Percentiles rank a stretch among this genome's conserved stretches.
Evolutionary conservation across 2,329 filamentous ascomycete species (phyloP).

Genomic region (Pyrenophora teres): DNA sequence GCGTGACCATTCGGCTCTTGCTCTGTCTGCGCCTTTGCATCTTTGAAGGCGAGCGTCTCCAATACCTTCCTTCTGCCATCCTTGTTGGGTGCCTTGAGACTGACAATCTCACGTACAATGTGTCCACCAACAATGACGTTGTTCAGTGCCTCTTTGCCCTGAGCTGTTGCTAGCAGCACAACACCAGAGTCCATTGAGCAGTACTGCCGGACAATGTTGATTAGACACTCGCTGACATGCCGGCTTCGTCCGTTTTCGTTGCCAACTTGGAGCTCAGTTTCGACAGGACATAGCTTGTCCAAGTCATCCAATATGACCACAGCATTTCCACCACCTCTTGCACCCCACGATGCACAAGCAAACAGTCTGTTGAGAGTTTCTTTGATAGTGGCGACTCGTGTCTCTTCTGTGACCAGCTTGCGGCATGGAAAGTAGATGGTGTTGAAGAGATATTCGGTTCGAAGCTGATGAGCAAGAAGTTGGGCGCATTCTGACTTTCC

Average conservation of each 20-base stretch:
- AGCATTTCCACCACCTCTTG: constrained; percentile 79
- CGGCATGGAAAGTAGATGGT: constrained; percentile 85
- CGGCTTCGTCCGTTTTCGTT: constrained; percentile 92
- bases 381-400: constrained; percentile 84
- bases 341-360: constrained; percentile 88
- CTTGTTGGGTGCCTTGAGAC: constrained; percentile 89
- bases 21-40: constrained; percentile 33
- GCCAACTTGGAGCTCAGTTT: constrained; percentile 91
- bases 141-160: constrained; percentile 90
- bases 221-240: constrained; percentile 88
- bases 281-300: constrained; percentile 88
- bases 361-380: constrained; percentile 84
- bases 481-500: constrained; percentile 86
- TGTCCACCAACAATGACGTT: constrained; percentile 89
- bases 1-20: constrained; percentile 36
- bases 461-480: constrained; percentile 73
- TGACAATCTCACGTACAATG: constrained; percentile 87
- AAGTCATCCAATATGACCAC: constrained; percentile 90
- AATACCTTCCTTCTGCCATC: constrained; percentile 83
- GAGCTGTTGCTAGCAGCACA: constrained; percentile 85
- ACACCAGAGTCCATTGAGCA: constrained; percentile 80
- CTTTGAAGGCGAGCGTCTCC: constrained; percentile 70
- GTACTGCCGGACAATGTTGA: constrained; percentile 80
- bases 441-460: constrained; percentile 75
- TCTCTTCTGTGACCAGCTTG: constrained; percentile 88